Evolutionary conservation across 1,139 yeast genomes (phyloP).

Genomic region (Lodderomyces margitis): DNA sequence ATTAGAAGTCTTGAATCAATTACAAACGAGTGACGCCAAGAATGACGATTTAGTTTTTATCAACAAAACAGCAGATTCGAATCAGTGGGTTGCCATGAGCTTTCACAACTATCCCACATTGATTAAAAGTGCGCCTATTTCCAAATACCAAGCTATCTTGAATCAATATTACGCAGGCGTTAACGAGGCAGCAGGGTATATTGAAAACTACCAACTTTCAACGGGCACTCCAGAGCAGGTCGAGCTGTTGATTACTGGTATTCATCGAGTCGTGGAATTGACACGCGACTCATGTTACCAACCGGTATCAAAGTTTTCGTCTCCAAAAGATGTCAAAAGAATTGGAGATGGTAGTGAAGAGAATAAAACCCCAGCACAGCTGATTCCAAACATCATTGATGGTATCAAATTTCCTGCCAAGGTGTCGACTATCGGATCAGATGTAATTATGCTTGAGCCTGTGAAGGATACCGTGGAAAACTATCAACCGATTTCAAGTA

Average conservation of each 20-base stretch:
- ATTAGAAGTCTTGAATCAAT: slow-evolving; percentile 39
- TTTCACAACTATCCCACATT: slow-evolving; percentile 73
- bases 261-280: slow-evolving; percentile 43
- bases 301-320: slow-evolving; percentile 33
- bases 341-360: slow-evolving; percentile 28
- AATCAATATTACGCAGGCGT: slow-evolving; percentile 15
- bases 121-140: slow-evolving; percentile 74
- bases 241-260: slow-evolving; percentile 48
- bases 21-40: slow-evolving; percentile 28
- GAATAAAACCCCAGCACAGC: not conserved
- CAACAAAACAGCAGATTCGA: slow-evolving; percentile 57
- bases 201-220: slow-evolving; percentile 21
- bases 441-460: slow-evolving; percentile 16
- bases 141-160: slow-evolving; percentile 50
- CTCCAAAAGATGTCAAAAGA: slow-evolving; percentile 16
- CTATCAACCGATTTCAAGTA: slow-evolving; percentile 1
- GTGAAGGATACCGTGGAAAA: slow-evolving; percentile 6
- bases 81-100: slow-evolving; percentile 87
- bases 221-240: slow-evolving; percentile 18
- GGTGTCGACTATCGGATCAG: slow-evolving; percentile 14
- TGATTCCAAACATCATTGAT: slow-evolving; percentile 31
- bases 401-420: slow-evolving; percentile 36
- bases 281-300: slow-evolving; percentile 34
- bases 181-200: slow-evolving; percentile 12
- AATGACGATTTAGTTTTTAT: slow-evolving; percentile 54